A percentile compares a stretch with the other conserved stretches of the same genome.
phyloP scores from a whole-genome alignment of 768 basidiomycete species.

The Trametes villosa region DNA sequence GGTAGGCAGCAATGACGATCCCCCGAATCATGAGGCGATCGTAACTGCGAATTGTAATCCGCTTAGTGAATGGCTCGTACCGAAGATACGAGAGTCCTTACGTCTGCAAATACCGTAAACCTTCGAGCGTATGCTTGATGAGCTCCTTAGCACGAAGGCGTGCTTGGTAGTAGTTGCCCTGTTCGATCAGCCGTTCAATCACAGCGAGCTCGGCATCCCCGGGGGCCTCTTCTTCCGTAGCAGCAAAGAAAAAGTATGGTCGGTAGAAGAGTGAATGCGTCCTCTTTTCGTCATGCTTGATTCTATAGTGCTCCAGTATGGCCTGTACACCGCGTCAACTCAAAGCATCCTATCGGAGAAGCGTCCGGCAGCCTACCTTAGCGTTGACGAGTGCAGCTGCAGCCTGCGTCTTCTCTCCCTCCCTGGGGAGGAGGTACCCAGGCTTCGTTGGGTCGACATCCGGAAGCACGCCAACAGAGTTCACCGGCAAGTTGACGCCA shows the following conservation, averaged over 20 bases:
- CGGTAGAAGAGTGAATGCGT: conserved; percentile 62
- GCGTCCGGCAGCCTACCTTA: conserved; percentile 53
- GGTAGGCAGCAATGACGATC: conserved; percentile 74
- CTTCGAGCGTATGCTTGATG: conserved; percentile 56
- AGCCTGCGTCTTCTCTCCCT: conserved; percentile 56
- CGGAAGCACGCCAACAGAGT: conserved; percentile 81
- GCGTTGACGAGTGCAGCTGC: conserved; percentile 66
- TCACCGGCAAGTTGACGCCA: conserved; percentile 77
- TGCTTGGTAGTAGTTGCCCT: conserved; percentile 51
- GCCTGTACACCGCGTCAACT: conserved; percentile 43
- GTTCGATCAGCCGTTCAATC: conserved; percentile 52
- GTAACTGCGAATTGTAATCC: conserved; percentile 48
- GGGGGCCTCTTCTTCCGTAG: conserved; percentile 32
- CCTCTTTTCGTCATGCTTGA: conserved; percentile 76
- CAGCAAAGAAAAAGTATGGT: conserved; percentile 58
- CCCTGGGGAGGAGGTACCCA: conserved; percentile 57
- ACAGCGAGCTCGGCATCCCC: conserved; percentile 41
- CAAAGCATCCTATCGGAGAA: too few relatives aligned
- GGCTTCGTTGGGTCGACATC: conserved; percentile 65
- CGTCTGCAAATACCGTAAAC: conserved; percentile 80
- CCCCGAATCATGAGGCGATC: conserved; percentile 72
- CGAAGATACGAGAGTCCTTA: conserved; percentile 26
- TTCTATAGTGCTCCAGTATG: conserved; percentile 74
- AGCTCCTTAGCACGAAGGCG: conserved; percentile 54
- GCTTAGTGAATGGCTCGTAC: conserved; percentile 6